These are phyloP conservation scores for Penicillium pancosmium DNA, from an alignment of 495 filamentous ascomycete genomes.

Conservation along the genomic window DNA sequence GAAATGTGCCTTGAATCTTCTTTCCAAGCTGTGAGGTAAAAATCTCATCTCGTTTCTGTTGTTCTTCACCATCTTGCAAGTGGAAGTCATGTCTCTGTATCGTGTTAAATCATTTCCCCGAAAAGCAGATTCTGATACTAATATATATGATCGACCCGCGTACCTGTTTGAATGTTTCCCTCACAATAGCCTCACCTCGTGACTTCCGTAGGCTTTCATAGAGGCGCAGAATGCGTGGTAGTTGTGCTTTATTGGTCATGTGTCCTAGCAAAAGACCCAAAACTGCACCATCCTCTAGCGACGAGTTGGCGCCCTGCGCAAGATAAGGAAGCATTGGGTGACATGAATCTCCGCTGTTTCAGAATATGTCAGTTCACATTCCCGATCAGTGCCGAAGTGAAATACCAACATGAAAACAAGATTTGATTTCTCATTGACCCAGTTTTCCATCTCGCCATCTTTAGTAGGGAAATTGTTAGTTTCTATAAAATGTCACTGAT, in stretches of 20 bases:
- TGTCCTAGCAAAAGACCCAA: conserved; percentile 48
- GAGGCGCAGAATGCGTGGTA: conserved; percentile 50
- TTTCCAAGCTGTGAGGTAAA: conserved; percentile 48
- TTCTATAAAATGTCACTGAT: background rate
- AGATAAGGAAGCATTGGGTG: conserved; percentile 72
- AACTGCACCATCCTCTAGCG: conserved; percentile 56
- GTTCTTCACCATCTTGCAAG: conserved; percentile 56
- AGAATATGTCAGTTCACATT: background rate
- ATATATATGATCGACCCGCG: background rate
- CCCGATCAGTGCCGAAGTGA: background rate
- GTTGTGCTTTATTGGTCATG: conserved; percentile 40
- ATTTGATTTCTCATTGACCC: conserved; percentile 41
- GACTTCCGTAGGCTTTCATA: conserved; percentile 66
- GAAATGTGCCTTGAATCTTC: conserved; percentile 53
- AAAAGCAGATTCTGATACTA: background rate
- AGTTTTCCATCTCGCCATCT: conserved; percentile 42
- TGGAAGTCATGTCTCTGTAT: conserved; percentile 60
- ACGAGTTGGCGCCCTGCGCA: conserved; percentile 58
- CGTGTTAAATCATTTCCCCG: conserved; percentile 15
- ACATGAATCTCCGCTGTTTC: conserved; percentile 59
- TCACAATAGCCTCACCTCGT: conserved; percentile 58
- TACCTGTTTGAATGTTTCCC: conserved; percentile 51
- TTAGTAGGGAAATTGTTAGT: background rate
- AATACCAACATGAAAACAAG: conserved; percentile 39
- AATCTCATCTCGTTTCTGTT: conserved; percentile 51